Evolutionary conservation across 179 eudicot species (phyloP), one percentile per base, ranked within the genome.

Genomic region (Pouteria campechiana): DNA sequence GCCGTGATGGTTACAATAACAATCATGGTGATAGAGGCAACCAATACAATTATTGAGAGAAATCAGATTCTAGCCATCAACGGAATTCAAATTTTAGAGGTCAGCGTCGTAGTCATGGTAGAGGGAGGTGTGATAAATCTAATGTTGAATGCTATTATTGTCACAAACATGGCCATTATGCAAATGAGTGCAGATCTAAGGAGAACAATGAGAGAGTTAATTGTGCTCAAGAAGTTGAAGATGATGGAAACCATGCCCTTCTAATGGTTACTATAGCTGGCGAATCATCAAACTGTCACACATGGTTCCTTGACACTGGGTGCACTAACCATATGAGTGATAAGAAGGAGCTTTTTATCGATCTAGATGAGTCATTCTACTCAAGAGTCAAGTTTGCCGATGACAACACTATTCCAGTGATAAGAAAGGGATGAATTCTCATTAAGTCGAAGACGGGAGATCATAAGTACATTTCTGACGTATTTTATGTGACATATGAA

Each of bases 401-500:
- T 44, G 49, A 44, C 21, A 27, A 16, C 36, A 44, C 46, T 1
- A 41, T 30, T 1, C 23, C 36, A n/a, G 37, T 30, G 2, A 16
- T 27, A 12, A 17, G 20, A 28, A 44, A 43, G 14, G 31, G 47
- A 4, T 5, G 11, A 43, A 14, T 43, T 23, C 6, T 43, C 3
- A 43, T 43, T 6, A 43, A 43, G 8, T 43, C 17, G 19, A 39
- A 39, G 44, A 39, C 18, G 18, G 44, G 44, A 17, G 44, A 39
- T 39, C 44, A 39, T 39, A 39, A 39, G n/a, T n/a, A n/a, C n/a
- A n/a, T n/a, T n/a, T n/a, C n/a, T n/a, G n/a, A n/a, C n/a, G n/a
- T n/a, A n/a, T 1, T 43, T 14, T 13, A 43, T 43, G 7, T 43
- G 32, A 2, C 17, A 43, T 23, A 32, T 43, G 1, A n/a, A n/a